Evolutionary conservation across 495 filamentous ascomycete species (phyloP), one percentile per base, ranked within the genome.

Genomic region (Neurospora sp.): DNA sequence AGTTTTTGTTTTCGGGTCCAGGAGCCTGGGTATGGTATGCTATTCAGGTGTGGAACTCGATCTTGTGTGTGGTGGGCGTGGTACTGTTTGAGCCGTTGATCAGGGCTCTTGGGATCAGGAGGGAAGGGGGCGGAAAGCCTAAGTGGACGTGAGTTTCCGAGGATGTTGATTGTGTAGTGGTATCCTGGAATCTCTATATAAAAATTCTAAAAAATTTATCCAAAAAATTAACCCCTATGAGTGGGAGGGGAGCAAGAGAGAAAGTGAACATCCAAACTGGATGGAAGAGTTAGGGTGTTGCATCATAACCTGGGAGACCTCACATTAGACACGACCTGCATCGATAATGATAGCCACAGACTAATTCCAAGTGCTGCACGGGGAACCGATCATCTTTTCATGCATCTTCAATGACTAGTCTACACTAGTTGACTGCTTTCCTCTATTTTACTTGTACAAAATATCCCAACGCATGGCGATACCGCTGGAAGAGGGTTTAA

Each of bases 41-140:
- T 3, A 89, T 85, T 85, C 91, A 94, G 78, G 75, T 89, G 11
- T 81, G 87, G 53, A 88, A 89, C 35, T 91, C 91, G 11, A 53
- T 87, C 2, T 78, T 91, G 39, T 94, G 91, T 75, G 79, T 91
- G 12, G 0, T 91, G 3, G 88, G 88, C 0, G 87, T 88, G 5
- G 2, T 74, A 38, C 1, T 77, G 31, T 39, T 79, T 18, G 70
- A 74, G 1, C 79, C 79, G 0, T 18, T 80, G 18, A 69, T 77
- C 71, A 72, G 48, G 20, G 38, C 35, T 38, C 0, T 73, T 39
- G 71, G 53, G 40, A 39, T 20, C 6, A 71, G 31, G 18, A 46
- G 68, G 70, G 31, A n/a, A 66, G 53, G 53, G 14, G 53, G 53
- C 27, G 27, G 53, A 10, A 66, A 66, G 27, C 53, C 53, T 18